phyloP scores from a whole-genome alignment of 768 basidiomycete species.

The Exidia glandulosa region DNA sequence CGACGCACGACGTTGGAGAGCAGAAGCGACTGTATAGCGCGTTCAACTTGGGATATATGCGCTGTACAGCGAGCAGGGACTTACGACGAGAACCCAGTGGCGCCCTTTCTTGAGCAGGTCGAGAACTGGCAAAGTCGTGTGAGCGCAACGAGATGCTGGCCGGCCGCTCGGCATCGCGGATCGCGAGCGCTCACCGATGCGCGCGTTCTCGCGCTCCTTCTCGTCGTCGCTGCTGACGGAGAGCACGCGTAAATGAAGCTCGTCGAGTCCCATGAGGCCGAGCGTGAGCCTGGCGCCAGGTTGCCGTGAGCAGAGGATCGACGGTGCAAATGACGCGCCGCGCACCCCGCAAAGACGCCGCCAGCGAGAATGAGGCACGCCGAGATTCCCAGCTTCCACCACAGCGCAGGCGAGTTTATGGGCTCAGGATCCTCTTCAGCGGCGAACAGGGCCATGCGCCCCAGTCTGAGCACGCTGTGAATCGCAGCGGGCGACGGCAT shows the following conservation, averaged over 20 bases:
- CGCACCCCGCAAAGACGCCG: slow-evolving; percentile 85
- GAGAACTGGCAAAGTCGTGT: slow-evolving; percentile 25
- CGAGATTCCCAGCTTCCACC: slow-evolving; percentile 59
- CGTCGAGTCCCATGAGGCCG: slow-evolving; percentile 89
- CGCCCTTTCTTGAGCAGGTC: slow-evolving; percentile 32
- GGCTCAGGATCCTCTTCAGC: slow-evolving; percentile 11
- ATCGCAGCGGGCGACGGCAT: not conserved
- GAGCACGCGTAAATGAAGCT: slow-evolving; percentile 80
- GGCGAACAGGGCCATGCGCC: not conserved
- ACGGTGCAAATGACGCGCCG: slow-evolving; percentile 13
- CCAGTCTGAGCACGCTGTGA: not conserved
- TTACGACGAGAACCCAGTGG: slow-evolving; percentile 35
- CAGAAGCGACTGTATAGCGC: not conserved
- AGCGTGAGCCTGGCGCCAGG: slow-evolving; percentile 60
- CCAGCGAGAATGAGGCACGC: slow-evolving; percentile 65
- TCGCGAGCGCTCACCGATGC: slow-evolving; percentile 37
- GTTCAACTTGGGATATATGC: not conserved
- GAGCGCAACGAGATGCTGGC: no score
- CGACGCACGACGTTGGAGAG: not conserved
- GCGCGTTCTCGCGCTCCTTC: slow-evolving; percentile 56
- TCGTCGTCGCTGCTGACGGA: slow-evolving; percentile 69
- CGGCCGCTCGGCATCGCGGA: not conserved
- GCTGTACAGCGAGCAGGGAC: not conserved
- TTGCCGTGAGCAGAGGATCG: not conserved
- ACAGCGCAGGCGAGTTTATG: slow-evolving; percentile 55